phyloP scores from a whole-genome alignment of 345 rosid species.

The Psidium guajava region DNA sequence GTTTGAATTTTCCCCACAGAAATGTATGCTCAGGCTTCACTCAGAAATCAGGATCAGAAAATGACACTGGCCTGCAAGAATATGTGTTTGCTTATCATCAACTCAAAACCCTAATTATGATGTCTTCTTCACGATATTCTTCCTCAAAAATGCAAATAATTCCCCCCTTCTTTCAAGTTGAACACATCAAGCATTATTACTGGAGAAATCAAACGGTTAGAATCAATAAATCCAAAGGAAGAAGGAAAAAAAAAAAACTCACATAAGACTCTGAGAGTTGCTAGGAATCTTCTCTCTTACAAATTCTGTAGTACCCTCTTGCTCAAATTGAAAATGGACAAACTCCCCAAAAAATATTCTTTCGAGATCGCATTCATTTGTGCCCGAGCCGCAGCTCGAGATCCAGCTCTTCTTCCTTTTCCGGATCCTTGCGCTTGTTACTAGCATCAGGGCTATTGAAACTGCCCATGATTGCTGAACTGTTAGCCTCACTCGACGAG shows the following conservation, averaged over 20 bases:
- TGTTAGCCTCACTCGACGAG: background rate
- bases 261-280: background rate
- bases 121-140: background rate
- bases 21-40: background rate
- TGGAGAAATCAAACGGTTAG: background rate
- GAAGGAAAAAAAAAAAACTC: background rate
- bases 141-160: background rate
- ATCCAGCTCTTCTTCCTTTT: conserved; percentile 54
- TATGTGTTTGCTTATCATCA: background rate
- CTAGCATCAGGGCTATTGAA: conserved; percentile 3
- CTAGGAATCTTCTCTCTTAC: background rate
- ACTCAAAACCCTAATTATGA: background rate
- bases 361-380: conserved; percentile 12
- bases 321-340: background rate
- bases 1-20: background rate
- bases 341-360: background rate
- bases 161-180: background rate
- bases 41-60: background rate
- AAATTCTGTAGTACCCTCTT: background rate
- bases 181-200: background rate
- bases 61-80: background rate
- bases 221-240: background rate
- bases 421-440: conserved; percentile 16
- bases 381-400: conserved; percentile 85
- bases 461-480: background rate